These are phyloP conservation scores for Dictyostelium purpureum DNA, from an alignment of 78 protist genomes.

Conservation along the genomic window DNA sequence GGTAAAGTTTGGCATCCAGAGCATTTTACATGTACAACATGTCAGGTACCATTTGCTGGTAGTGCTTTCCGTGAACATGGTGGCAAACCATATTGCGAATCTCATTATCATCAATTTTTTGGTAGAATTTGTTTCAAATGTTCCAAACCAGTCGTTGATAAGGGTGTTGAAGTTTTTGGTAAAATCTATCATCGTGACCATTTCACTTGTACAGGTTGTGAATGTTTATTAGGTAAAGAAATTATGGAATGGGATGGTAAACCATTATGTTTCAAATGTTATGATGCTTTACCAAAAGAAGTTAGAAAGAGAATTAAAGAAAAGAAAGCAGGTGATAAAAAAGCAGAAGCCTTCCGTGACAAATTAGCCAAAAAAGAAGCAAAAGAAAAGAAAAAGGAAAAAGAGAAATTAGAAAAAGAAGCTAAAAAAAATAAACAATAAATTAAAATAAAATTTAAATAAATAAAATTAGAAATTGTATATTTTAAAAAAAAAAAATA, in stretches of 20 bases:
- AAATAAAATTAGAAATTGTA: background rate
- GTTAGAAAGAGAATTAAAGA: constrained; percentile 75
- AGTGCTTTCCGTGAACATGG: constrained; percentile 80
- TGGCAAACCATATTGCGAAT: constrained; percentile 85
- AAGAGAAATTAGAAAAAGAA: background rate
- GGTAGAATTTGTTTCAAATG: constrained; percentile 81
- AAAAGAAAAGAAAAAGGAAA: constrained; percentile 42
- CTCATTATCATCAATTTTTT: constrained; percentile 76
- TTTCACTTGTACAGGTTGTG: constrained; percentile 83
- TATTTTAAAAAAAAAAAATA: background rate
- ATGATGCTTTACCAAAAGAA: constrained; percentile 76
- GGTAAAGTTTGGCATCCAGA: constrained; percentile 87
- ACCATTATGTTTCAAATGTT: constrained; percentile 80
- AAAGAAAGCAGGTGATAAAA: constrained; percentile 77
- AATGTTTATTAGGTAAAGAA: constrained; percentile 49
- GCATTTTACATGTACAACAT: constrained; percentile 80
- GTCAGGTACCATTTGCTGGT: constrained; percentile 84
- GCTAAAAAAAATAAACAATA: background rate
- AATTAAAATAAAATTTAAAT: background rate
- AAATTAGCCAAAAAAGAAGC: constrained; percentile 72
- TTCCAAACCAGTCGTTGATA: constrained; percentile 56
- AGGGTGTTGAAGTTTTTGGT: constrained; percentile 69
- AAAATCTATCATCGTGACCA: constrained; percentile 82
- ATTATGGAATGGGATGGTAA: constrained; percentile 84
- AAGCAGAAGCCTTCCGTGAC: constrained; percentile 55